Percentiles rank a stretch among this genome's conserved stretches.
These are phyloP conservation scores for Rhodotorula sp. DNA, from an alignment of 1,284 basidiomycete species.

Conservation along the genomic window DNA sequence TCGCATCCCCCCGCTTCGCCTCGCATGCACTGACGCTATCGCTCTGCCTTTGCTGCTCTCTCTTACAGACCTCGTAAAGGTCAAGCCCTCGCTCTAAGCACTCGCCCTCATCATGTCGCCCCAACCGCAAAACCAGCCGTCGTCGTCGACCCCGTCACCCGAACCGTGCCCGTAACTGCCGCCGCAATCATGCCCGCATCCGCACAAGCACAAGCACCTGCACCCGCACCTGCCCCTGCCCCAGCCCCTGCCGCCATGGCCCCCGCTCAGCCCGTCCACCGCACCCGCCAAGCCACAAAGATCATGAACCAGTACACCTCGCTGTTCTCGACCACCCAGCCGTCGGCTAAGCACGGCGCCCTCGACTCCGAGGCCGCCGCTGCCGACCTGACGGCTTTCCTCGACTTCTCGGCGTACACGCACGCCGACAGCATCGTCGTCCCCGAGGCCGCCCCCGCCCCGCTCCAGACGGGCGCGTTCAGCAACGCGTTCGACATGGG, in stretches of 20 bases:
- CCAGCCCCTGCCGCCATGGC: slow-evolving; percentile 2
- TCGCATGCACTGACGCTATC: not conserved
- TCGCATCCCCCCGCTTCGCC: not conserved
- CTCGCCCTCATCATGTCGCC: no score
- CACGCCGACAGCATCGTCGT: not conserved
- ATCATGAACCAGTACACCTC: slow-evolving; percentile 25
- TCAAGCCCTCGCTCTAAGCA: not conserved
- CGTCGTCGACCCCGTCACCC: not conserved
- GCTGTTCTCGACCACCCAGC: not conserved
- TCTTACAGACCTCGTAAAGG: not conserved
- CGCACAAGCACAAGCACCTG: not conserved
- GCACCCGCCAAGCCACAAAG: not conserved
- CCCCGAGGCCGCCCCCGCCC: slow-evolving; percentile 3
- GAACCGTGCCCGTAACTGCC: slow-evolving; percentile 2
- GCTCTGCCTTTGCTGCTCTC: not conserved
- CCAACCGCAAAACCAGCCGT: slow-evolving; percentile 4
- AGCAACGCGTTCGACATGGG: slow-evolving; percentile 18
- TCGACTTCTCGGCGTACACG: slow-evolving; percentile 38
- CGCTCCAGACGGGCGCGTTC: slow-evolving; percentile 5
- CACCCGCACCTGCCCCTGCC: not conserved
- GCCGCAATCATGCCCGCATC: not conserved
- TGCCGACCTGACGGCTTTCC: slow-evolving; percentile 35
- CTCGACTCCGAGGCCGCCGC: slow-evolving; percentile 23
- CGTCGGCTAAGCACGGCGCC: slow-evolving; percentile 15
- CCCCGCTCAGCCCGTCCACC: not conserved